Base-by-base conservation (phyloP, 371 early-diverging fungal genomes). In the Batrachochytrium dendrobatidis region DNA sequence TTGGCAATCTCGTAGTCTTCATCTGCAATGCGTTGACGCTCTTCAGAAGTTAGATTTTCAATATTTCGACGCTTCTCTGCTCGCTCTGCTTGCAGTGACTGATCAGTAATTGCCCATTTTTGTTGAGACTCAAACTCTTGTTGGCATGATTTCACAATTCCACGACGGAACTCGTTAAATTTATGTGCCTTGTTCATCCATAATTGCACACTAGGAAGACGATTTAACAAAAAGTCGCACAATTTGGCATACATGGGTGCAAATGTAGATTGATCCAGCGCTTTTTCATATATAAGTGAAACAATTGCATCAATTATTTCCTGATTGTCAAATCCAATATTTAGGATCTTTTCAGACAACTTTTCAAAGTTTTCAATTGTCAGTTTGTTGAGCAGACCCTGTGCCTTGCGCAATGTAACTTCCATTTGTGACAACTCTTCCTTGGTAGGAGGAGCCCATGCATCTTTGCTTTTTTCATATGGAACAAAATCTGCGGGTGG, bases 251-350 rank as follows among this genome's bases (percentile, higher is more conserved):
- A 98, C 80, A 94, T 87, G 54, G 74, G 63, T 55, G 86, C 88
- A 80, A 94, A 96, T 58, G 80, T 80, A 25, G 91, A 82, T 74
- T 98, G 95, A 63, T 94, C 95, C 53, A 90, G 81, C 4, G 98
- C 95, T 77, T 98, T 96, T 34, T 94, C 90, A 64, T 92, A 96
- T 52, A 92, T 84, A 26, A 87, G 77, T 53, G 77, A 78, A 63
- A 95, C 89, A 46, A 95, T 85, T 54, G 80, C n/a, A n/a, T n/a
- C n/a, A 39, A 17, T 39, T 15, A 39, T 39, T 39, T 39, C 17
- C 39, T 20, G 39, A 17, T 20, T 20, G 39, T 15, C 39, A 39
- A 15, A 20, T 39, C 39, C 39, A 39, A 20, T 17, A 39, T 15
- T 20, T 20, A 20, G 17, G 20, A 20, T 20, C 17, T 39, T 15